These are phyloP conservation scores for Mesembryanthemum crystallinum DNA, from an alignment of 148 eudicot genomes.

Conservation along the genomic window DNA sequence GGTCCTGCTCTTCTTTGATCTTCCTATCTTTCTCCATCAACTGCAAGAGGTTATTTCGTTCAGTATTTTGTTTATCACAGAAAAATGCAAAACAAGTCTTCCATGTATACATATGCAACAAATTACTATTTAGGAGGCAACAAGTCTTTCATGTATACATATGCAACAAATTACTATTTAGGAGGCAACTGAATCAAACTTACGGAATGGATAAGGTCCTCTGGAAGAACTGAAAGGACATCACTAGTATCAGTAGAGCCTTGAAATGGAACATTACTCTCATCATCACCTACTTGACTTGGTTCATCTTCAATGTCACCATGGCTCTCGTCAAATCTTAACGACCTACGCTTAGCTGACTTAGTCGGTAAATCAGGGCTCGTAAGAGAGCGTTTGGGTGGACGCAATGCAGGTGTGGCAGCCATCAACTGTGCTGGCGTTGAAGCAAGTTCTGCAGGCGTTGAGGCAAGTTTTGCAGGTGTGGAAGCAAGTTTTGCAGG, in stretches of 20 bases:
- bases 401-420: conserved; percentile 51
- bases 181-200: conserved; percentile 19
- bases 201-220: conserved; percentile 63
- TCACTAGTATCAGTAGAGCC: conserved; percentile 34
- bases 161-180: no score
- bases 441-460: conserved; percentile 43
- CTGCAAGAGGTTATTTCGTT: conserved; percentile 35
- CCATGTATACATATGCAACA: no score
- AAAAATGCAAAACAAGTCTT: neutral
- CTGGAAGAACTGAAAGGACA: conserved; percentile 54
- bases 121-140: neutral
- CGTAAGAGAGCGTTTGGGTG: conserved; percentile 54
- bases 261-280: conserved; percentile 26
- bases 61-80: neutral
- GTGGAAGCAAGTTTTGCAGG: conserved; percentile 46
- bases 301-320: conserved; percentile 16
- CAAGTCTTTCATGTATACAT: neutral
- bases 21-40: conserved; percentile 64
- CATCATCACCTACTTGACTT: conserved; percentile 3
- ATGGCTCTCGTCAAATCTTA: conserved; percentile 48
- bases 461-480: conserved; percentile 43
- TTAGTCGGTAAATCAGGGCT: conserved; percentile 59
- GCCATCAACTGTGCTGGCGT: conserved; percentile 59
- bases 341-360: conserved; percentile 38
- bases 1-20: conserved; percentile 54